A percentile compares a stretch with the other conserved stretches of the same genome.
These are phyloP conservation scores for Chaetomiaceae sp. DNA, from an alignment of 2,329 filamentous ascomycete genomes.

Conservation along the genomic window DNA sequence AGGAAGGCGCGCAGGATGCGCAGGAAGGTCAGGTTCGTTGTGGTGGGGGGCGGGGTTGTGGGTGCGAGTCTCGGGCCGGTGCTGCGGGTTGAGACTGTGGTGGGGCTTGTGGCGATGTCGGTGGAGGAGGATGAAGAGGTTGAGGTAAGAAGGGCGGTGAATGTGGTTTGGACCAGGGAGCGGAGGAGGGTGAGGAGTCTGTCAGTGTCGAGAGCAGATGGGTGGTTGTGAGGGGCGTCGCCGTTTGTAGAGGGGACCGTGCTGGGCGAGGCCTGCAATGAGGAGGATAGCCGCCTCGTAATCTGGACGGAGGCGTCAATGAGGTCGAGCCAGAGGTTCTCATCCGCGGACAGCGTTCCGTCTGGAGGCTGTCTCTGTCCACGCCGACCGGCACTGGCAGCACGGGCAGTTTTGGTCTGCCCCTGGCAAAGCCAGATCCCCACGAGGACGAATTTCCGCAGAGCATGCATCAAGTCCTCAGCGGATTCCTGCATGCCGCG, in stretches of 20 bases:
- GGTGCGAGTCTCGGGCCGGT: conserved; percentile 36
- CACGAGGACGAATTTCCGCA: conserved; percentile 87
- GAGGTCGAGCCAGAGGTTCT: conserved; percentile 54
- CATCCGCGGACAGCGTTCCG: conserved; percentile 45
- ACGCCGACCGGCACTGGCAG: conserved; percentile 42
- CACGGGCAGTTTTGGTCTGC: conserved; percentile 60
- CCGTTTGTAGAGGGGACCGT: conserved; percentile 19
- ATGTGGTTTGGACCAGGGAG: conserved; percentile 78
- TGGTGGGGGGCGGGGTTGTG: conserved; percentile 40
- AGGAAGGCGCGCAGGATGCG: conserved; percentile 86
- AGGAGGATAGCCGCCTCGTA: conserved; percentile 56
- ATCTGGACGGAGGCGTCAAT: conserved; percentile 57
- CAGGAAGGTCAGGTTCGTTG: conserved; percentile 71
- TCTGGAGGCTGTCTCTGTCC: conserved; percentile 41
- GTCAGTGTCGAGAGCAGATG: conserved; percentile 43
- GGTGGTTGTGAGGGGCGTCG: conserved; percentile 20
- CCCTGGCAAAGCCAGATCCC: conserved; percentile 94
- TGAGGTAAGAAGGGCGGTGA: conserved; percentile 75
- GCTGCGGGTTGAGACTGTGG: too few species aligned
- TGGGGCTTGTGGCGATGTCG: too few species aligned
- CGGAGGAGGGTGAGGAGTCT: conserved; percentile 64
- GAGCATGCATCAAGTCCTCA: conserved; percentile 65
- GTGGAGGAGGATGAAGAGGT: conserved; percentile 51
- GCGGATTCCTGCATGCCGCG: conserved; percentile 55
- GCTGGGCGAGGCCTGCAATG: conserved; percentile 35